These are phyloP conservation scores for Mytilinidion resinicola DNA, from an alignment of 495 filamentous ascomycete species.

Conservation along the genomic window DNA sequence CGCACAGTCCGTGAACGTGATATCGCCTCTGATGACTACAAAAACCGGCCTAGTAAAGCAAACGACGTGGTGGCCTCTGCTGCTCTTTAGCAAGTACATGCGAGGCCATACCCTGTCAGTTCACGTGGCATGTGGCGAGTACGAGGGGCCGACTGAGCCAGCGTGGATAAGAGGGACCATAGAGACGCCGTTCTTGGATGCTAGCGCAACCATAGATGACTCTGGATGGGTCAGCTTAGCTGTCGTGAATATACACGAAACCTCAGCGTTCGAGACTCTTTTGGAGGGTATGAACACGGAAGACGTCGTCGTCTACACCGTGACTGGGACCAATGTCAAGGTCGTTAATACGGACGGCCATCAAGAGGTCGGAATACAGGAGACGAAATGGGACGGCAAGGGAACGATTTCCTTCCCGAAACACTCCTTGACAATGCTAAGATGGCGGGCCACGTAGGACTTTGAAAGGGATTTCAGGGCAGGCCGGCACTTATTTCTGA, in stretches of 20 bases:
- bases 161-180: conserved; percentile 57
- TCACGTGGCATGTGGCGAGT: conserved; percentile 54
- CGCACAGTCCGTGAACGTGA: conserved; percentile 73
- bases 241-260: conserved; percentile 62
- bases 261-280: conserved; percentile 49
- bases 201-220: conserved; percentile 57
- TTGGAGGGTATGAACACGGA: conserved; percentile 47
- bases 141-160: conserved; percentile 59
- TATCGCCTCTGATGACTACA: conserved; percentile 68
- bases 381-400: conserved; percentile 55
- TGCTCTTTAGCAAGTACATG: conserved; percentile 68
- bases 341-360: conserved; percentile 55
- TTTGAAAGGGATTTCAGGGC: not conserved
- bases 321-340: conserved; percentile 49
- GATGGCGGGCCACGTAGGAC: conserved; percentile 42
- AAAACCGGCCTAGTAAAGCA: conserved; percentile 59
- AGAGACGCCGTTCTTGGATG: conserved; percentile 66
- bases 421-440: conserved; percentile 58
- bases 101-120: conserved; percentile 58
- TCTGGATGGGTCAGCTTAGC: conserved; percentile 57
- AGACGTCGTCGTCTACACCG: conserved; percentile 51
- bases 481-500: too few relatives aligned
- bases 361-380: conserved; percentile 53
- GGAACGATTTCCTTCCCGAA: conserved; percentile 56
- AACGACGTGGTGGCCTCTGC: conserved; percentile 71